Evolutionary conservation across 805 yeast genomes (phyloP), one percentile per base, ranked within the genome.

Genomic region (Starmerella etchellsii): DNA sequence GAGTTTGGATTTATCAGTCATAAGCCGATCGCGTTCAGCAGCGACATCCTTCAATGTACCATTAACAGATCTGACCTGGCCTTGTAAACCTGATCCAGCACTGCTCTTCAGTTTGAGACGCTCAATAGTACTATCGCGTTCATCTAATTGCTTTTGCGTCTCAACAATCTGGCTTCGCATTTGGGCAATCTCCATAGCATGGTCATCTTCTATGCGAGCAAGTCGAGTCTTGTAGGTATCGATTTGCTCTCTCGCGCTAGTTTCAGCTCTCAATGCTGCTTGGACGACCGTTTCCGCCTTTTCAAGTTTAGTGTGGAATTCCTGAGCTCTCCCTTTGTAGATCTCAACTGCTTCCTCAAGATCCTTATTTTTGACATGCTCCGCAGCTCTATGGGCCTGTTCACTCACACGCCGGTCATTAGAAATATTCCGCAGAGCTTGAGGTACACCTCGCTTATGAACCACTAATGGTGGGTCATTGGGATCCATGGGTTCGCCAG

Each of bases 211-310:
- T 11, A 36, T 9, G 9, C 39, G 42, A 13, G 21, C 46, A 7
- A 41, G 39, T 7, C 45, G 39, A 10, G 24, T 18, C 24, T 36
- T 41, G 22, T 39, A 33, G 13, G 31, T 39, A 6, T 40, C 46
- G 2, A 44, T 33, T 32, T 82, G 83, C 35, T 64, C 63, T 36
- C 59, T 61, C 4, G 78, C 66, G 28, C 64, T 53, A 40, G 68
- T 68, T 54, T 79, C 87, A 11, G 76, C 73, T 50, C 81, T 64
- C 49, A 72, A 67, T 8, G 83, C 74, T 34, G 74, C 69, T 39
- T 70, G 65, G 2, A 80, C 73, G 4, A 82, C 80, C 36, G 76
- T 67, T 54, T 87, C 95, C 2, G 91, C 87, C 37, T 73, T 70
- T 52, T 84, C 93, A 21, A 85, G 64, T 52, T 81, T 81, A 42